Evolutionary conservation across 495 filamentous ascomycete species (phyloP), one percentile per base, ranked within the genome.

Genomic region (Penicillium dipodomyicola): DNA sequence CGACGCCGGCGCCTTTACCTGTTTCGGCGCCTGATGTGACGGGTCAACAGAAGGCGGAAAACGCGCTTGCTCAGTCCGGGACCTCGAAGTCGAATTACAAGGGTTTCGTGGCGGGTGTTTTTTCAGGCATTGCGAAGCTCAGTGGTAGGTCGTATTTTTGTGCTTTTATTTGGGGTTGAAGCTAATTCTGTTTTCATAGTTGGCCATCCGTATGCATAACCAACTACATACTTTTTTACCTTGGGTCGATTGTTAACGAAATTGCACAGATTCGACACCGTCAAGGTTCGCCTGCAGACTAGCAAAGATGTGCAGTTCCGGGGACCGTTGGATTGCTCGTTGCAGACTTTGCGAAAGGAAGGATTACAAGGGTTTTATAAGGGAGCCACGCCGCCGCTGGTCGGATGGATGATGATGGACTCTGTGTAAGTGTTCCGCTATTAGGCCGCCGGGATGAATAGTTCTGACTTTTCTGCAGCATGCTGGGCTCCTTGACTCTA

Each of bases 371-470:
- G 88, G 15, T 72, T 96, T 19, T 96, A 96, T 76, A 96, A 96
- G 69, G 92, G 79, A 20, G 92, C 92, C 14, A 90, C 88, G 4
- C 93, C 93, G 37, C 93, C 92, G 41, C 74, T 96, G 49, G 83
- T 96, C 55, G 94, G 94, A 57, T 98, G 93, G 93, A 96, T 96
- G 90, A 87, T 93, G 68, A 97, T 97, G 93, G 93, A 97, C 72
- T 88, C 84, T 56, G 75, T 96, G 82, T 85, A 66, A 63, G 73
- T 71, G 4, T 27, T 14, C n/a, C 41, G 50, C 8, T 25, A 25
- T 25, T 25, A 25, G 23, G 14, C 17, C 53, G 5, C 4, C 15
- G n/a, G n/a, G 6, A 20, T 17, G 19, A 22, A 40, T 41, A 5
- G 2, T 11, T 8, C 50, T 52, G 23, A 52, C 50, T n/a, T 17